These are phyloP conservation scores for Groenewaldozyma salmanticensis DNA, from an alignment of 805 yeast genomes.

Conservation along the genomic window DNA sequence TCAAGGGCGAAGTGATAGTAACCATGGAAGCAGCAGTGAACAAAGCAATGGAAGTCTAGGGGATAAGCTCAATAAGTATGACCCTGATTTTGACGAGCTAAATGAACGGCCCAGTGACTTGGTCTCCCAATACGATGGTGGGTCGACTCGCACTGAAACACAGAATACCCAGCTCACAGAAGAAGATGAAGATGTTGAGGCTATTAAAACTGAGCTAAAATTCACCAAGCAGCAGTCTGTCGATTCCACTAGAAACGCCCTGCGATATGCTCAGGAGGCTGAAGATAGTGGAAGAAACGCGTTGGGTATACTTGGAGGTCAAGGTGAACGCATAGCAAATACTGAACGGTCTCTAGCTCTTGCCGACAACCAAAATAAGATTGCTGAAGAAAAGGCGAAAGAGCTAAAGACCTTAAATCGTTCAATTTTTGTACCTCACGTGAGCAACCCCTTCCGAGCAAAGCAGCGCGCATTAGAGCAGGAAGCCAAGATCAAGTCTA, in stretches of 20 bases:
- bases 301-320: conserved; percentile 87
- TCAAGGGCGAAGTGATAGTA: conserved; percentile 10
- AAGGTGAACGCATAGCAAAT: conserved; percentile 72
- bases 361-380: conserved; percentile 70
- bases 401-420: conserved; percentile 74
- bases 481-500: conserved; percentile 58
- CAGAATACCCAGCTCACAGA: conserved; percentile 13
- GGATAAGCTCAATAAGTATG: not conserved
- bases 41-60: not conserved
- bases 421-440: conserved; percentile 69
- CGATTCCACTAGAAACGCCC: conserved; percentile 74
- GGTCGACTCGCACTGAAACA: conserved; percentile 10
- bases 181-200: conserved; percentile 85
- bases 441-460: conserved; percentile 81
- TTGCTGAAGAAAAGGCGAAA: conserved; percentile 73
- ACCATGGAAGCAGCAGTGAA: no score
- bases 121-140: conserved; percentile 9
- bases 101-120: conserved; percentile 19
- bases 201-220: conserved; percentile 69
- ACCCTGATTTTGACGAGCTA: conserved; percentile 21
- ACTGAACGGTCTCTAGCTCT: conserved; percentile 69
- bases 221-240: conserved; percentile 83
- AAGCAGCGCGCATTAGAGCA: conserved; percentile 62
- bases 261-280: conserved; percentile 62
- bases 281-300: conserved; percentile 72